Conservation (phyloP, 176 grass and related monocot genomes). For the Lolium rigidum region DNA sequence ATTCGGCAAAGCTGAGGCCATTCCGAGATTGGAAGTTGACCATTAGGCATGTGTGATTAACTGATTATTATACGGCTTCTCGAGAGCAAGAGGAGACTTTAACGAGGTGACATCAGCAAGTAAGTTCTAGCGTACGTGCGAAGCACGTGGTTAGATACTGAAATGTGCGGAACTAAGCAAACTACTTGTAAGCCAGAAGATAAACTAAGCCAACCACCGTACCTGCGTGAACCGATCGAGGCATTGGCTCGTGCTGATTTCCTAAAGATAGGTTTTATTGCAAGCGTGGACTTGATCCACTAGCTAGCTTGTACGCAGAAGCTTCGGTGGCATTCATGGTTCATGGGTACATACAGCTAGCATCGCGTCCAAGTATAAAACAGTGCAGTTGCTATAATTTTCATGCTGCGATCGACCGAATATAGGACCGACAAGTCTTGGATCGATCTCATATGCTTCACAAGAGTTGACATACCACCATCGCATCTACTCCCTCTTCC, state of each 20-base stretch:
- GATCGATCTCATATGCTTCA: neutral
- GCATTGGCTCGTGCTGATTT: neutral
- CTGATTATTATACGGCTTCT: neutral
- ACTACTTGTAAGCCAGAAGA: neutral
- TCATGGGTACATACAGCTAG: neutral
- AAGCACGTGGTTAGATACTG: constrained; percentile 15
- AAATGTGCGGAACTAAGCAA: neutral
- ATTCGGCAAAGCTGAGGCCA: no score
- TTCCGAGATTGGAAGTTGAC: neutral
- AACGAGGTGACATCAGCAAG: neutral
- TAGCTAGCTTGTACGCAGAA: neutral
- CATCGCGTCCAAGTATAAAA: neutral
- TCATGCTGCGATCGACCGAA: neutral
- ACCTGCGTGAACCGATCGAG: neutral
- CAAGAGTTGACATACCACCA: neutral
- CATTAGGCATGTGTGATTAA: neutral
- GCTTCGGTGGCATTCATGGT: neutral
- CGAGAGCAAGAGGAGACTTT: neutral
- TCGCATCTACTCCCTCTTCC: no score
- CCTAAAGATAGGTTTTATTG: constrained; percentile 18
- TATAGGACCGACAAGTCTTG: neutral
- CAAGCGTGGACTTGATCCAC: constrained; percentile 37
- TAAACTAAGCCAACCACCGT: neutral
- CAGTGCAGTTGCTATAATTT: neutral
- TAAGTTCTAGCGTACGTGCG: neutral